Conservation (phyloP, 257 asterid genomes). For the Solanum okadae region DNA sequence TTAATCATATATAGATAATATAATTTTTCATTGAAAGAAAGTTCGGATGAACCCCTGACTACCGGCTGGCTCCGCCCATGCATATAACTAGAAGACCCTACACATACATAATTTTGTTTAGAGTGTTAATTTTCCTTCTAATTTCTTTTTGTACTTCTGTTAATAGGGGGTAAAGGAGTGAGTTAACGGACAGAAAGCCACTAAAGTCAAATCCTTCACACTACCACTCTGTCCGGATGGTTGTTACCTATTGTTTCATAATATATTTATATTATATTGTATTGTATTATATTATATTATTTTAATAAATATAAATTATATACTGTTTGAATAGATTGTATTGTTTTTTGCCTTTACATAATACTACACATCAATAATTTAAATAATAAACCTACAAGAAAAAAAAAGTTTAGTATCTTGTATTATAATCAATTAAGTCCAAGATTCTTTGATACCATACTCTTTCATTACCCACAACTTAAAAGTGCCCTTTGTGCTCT, state of each 20-base stretch:
- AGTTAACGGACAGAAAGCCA: not conserved
- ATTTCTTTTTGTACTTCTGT: not conserved
- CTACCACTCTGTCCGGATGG: not conserved
- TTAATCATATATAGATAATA: not conserved
- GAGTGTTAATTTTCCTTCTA: not conserved
- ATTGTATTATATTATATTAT: accelerated
- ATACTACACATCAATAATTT: not conserved
- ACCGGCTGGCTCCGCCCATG: not conserved
- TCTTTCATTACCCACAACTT: not conserved
- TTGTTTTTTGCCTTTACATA: not conserved
- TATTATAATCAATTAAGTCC: not conserved
- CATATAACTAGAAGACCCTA: not conserved
- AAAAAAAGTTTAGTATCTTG: not conserved
- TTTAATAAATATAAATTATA: too few relatives aligned
- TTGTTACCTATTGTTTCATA: accelerated
- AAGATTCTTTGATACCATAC: not conserved
- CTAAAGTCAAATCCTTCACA: not conserved
- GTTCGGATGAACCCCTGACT: too few relatives aligned
- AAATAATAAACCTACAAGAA: too few relatives aligned
- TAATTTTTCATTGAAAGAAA: not conserved
- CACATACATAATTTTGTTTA: not conserved
- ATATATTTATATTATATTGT: too few relatives aligned
- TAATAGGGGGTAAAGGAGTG: not conserved
- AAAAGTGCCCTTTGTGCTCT: not conserved
- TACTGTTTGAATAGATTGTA: too few relatives aligned